phyloP scores from a whole-genome alignment of 768 basidiomycete genomes.

The Tylopilus rubrobrunneus region DNA sequence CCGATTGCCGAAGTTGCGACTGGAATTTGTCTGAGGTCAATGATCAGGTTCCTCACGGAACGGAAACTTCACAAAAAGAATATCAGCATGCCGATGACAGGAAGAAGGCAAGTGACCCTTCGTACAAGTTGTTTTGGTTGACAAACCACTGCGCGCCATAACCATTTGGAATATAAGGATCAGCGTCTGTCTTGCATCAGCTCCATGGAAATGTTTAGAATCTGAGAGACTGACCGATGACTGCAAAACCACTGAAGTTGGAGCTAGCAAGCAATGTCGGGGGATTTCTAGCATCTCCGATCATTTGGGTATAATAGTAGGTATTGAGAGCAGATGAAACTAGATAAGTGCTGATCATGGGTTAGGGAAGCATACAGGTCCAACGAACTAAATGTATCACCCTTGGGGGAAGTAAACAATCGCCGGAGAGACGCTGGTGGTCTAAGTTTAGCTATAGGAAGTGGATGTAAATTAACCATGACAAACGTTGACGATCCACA shows the following conservation, averaged over 20 bases:
- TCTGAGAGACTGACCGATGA: no score
- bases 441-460: not conserved
- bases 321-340: conserved; percentile 26
- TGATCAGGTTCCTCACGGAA: conserved; percentile 65
- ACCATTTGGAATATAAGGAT: conserved; percentile 72
- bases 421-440: conserved; percentile 48
- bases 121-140: no score
- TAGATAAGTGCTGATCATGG: conserved; percentile 27
- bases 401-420: conserved; percentile 69
- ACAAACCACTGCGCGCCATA: no score
- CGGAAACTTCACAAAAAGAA: no score
- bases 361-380: not conserved
- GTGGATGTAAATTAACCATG: not conserved
- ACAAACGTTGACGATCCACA: conserved; percentile 54
- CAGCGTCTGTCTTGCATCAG: no score
- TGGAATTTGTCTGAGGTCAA: no score
- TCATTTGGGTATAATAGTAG: conserved; percentile 33
- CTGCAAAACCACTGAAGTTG: conserved; percentile 30
- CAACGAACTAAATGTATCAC: conserved; percentile 28
- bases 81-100: no score
- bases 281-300: conserved; percentile 31
- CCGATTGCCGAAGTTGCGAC: no score
- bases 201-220: no score
- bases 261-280: conserved; percentile 32
- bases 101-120: no score